A percentile compares a stretch with the other conserved stretches of the same genome.
Evolutionary conservation across 192 early-diverging fungal genomes (phyloP).

Genomic region (Mycoemilia scoparia): DNA sequence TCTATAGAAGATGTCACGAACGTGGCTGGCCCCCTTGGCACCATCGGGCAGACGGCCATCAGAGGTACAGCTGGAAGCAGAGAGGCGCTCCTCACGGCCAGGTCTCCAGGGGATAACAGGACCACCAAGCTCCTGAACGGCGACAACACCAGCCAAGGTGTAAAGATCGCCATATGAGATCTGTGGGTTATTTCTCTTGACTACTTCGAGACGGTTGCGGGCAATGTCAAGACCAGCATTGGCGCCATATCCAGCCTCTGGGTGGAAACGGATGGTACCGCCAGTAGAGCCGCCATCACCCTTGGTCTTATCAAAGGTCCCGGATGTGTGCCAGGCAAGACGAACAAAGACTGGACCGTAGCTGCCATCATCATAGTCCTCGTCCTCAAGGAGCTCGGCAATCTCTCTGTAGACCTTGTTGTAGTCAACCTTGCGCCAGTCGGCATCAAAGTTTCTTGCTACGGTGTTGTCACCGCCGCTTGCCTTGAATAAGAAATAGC

Average conservation of each 20-base stretch:
- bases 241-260: slow-evolving; percentile 49
- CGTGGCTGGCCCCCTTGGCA: slow-evolving; percentile 38
- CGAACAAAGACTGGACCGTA: slow-evolving; percentile 63
- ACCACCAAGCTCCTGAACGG: slow-evolving; percentile 59
- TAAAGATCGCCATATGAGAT: slow-evolving; percentile 75
- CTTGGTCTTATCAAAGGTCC: slow-evolving; percentile 50
- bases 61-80: slow-evolving; percentile 31
- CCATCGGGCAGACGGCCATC: slow-evolving; percentile 70
- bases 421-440: slow-evolving; percentile 45
- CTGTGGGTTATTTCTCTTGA: slow-evolving; percentile 66
- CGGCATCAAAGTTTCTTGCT: slow-evolving; percentile 3
- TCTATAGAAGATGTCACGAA: slow-evolving; percentile 62
- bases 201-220: slow-evolving; percentile 43
- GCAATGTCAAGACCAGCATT: slow-evolving; percentile 60
- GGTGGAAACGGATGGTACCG: slow-evolving; percentile 55
- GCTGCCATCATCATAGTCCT: slow-evolving; percentile 63
- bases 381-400: slow-evolving; percentile 52
- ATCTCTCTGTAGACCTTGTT: slow-evolving; percentile 57
- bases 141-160: slow-evolving; percentile 58
- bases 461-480: slow-evolving; percentile 1
- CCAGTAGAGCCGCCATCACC: slow-evolving; percentile 55
- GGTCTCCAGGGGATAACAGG: slow-evolving; percentile 59
- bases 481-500: slow-evolving; percentile 30
- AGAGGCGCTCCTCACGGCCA: slow-evolving; percentile 35
- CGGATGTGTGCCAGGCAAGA: slow-evolving; percentile 71